Conservation (phyloP, 495 filamentous ascomycete genomes). For the Aspergillus kassunensis region DNA sequence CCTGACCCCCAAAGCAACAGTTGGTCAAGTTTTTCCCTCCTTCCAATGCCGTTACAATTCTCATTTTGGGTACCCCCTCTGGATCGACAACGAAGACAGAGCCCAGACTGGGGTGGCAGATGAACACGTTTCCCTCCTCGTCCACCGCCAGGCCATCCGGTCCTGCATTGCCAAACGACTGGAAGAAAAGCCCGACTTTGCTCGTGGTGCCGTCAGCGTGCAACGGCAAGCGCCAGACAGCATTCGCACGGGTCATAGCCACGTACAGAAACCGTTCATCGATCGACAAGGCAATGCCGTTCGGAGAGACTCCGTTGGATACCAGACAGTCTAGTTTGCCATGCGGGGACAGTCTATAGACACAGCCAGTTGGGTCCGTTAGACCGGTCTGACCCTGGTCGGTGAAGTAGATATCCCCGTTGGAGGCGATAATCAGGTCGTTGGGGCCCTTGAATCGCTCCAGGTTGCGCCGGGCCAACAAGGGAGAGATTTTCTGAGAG, state of each 20-base stretch:
- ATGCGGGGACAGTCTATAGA: slow-evolving; percentile 19
- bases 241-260: slow-evolving; percentile 29
- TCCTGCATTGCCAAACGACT: slow-evolving; percentile 24
- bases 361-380: slow-evolving; percentile 26
- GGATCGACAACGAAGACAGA: slow-evolving; percentile 24
- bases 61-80: slow-evolving; percentile 21
- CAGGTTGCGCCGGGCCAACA: slow-evolving; percentile 22
- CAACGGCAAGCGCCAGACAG: slow-evolving; percentile 25
- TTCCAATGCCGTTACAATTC: slow-evolving; percentile 18
- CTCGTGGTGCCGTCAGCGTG: slow-evolving; percentile 26
- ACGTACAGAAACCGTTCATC: slow-evolving; percentile 26
- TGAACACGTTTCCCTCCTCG: slow-evolving; percentile 26
- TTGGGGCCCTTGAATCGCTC: slow-evolving; percentile 33
- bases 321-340: slow-evolving; percentile 24
- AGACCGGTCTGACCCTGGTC: slow-evolving; percentile 32
- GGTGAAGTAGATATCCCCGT: slow-evolving; percentile 26
- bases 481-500: slow-evolving; percentile 1
- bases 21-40: slow-evolving; percentile 24
- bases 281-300: slow-evolving; percentile 22
- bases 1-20: slow-evolving; percentile 25
- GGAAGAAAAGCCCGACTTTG: slow-evolving; percentile 25
- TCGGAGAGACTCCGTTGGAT: slow-evolving; percentile 26
- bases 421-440: slow-evolving; percentile 25
- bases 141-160: slow-evolving; percentile 26
- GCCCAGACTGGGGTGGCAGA: slow-evolving; percentile 24